Evolutionary conservation across 306 rosid genomes (phyloP), one percentile per base, ranked within the genome.

Genomic region (Cucumis cinereus): DNA sequence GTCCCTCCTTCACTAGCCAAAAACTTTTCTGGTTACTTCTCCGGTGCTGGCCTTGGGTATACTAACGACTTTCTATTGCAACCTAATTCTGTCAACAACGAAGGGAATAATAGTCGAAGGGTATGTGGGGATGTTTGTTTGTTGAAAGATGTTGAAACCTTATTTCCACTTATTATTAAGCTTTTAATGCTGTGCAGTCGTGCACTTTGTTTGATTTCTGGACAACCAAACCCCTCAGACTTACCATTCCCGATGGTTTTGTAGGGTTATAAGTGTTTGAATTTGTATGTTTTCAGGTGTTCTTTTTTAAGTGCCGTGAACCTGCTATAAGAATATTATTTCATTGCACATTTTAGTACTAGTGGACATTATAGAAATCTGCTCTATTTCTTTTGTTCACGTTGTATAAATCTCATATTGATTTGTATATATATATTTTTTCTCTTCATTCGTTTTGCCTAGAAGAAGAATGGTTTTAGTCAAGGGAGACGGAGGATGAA

Each of bases 391-490:
- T 63, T 41, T 71, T 33, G 15, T 66, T 79, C 55, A 33, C 20
- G 45, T 71, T 30, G 61, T 35, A 47, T 61, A 41, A 59, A 33
- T 52, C 24, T 50, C 20, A 16, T 22, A 22, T 41, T n/a, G 73
- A 23, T 79, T 56, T 75, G 59, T 35, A 45, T 45, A 10, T 35
- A 53, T 53, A 10, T 17, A 22, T 58, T 73, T 64, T 50, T n/a
- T 53, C 15, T 16, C 43, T 58, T 10, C 10, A 17, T 49, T 41
- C 71, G 19, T 19, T n/a, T 67, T 19, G 33, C 66, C 64, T 90
- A 92, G 96, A 90, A 87, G 90, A 94, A 89, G 92, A 89, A 92
- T 62, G 96, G 92, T 84, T 92, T 85, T 80, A 92, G 78, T 80
- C 87, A 89, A 28, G 99, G 93, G 23, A 88, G 88, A 84, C 81